Base-by-base conservation (phyloP, 768 basidiomycete genomes). In the Panellus pusillus region DNA sequence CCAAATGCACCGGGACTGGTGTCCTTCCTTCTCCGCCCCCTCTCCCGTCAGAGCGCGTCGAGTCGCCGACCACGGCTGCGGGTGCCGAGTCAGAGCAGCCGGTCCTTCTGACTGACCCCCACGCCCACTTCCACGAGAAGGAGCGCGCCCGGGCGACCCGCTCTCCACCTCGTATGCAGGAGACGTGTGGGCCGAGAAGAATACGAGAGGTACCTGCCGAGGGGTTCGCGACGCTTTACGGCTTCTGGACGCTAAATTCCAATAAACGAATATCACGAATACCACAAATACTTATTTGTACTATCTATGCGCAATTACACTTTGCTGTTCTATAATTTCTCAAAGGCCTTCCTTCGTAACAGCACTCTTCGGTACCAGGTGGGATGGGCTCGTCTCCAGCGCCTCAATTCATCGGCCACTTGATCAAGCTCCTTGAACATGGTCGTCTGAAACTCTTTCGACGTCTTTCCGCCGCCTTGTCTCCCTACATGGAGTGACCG, bases 161-260 rank as follows among this genome's bases (percentile, higher is more conserved):
- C 27, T 71, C 80, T 11, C 78, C 83, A 5, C 79, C 79, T 4
- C 75, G 69, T 44, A 72, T 86, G 27, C 79, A 86, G 55, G 84
- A 87, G 39, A 76, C 78, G 55, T 88, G 86, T 65, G 84, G 85
- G n/a, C 79, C 77, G 46, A 76, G 76, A 52, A 66, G 79, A 53
- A 72, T 89, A 42, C 80, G 81, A 19, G 82, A 87, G 65, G 91
- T 93, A 13, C 81, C 82, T 55, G 74, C 83, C 15, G 86, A 87
- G 52, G 87, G 15, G 87, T 93, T 27, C 80, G 75, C 47, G 87
- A 91, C 58, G 91, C 90, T 6, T 69, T 93, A 19, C 83, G 85
- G 54, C 67, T 93, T 20, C 75, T 93, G 35, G 90, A 93, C 64
- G 71, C 80, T 40, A 86, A 80, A 61, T 81, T 80, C 68, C 70